Conservation (phyloP, 371 early-diverging fungal genomes). For the Zychaea mexicana region DNA sequence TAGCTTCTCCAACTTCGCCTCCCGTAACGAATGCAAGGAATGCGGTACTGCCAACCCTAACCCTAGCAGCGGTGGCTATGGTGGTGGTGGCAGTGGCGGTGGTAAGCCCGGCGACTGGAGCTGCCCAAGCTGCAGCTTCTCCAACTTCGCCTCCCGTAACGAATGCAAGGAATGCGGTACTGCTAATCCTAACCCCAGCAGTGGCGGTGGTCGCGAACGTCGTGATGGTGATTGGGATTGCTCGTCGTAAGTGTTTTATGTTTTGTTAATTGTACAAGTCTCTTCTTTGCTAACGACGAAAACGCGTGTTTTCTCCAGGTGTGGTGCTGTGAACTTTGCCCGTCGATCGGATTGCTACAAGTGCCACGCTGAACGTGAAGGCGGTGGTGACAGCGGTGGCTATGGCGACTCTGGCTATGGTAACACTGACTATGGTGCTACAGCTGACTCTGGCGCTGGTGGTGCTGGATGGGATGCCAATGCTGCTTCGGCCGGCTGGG, state of each 20-base stretch:
- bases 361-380: constrained; percentile 60
- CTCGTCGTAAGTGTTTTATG: no score
- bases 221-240: constrained; percentile 58
- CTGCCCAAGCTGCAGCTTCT: constrained; percentile 40
- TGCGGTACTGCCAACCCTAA: constrained; percentile 36
- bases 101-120: constrained; percentile 57
- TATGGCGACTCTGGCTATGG: constrained; percentile 27
- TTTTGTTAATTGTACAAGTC: no score
- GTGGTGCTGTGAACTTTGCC: constrained; percentile 62
- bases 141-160: constrained; percentile 30
- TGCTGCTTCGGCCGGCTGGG: constrained; percentile 29
- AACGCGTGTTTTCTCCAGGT: constrained; percentile 15
- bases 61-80: constrained; percentile 30
- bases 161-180: constrained; percentile 43
- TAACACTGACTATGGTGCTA: constrained; percentile 18
- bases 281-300: no score
- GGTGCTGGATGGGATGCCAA: constrained; percentile 31
- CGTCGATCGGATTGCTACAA: constrained; percentile 68
- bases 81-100: constrained; percentile 41
- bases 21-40: constrained; percentile 33
- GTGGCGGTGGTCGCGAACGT: constrained; percentile 29
- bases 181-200: constrained; percentile 34
- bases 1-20: constrained; percentile 35
- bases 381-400: constrained; percentile 48
- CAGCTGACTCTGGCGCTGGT: constrained; percentile 17